Base-by-base conservation (phyloP, 2,329 filamentous ascomycete species). In the Hymenoscyphus fructigenus region DNA sequence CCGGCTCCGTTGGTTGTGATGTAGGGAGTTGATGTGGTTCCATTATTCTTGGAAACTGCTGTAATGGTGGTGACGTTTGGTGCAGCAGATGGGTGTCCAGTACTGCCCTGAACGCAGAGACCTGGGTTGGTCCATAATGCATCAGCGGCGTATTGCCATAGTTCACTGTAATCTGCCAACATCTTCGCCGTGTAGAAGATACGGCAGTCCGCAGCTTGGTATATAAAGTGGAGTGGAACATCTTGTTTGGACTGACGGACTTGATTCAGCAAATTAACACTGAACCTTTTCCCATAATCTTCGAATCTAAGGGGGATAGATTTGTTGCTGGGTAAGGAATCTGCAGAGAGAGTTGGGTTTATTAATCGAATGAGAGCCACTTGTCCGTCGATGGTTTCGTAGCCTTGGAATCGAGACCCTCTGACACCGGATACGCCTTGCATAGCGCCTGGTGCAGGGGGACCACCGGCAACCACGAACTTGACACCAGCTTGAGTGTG, bases 171-270 rank as follows among this genome's bases (percentile, higher is more conserved):
- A 60, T 84, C 79, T 5, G 79, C 72, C 38, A 83, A 72, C 72
- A 84, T 85, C 3, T 78, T 74, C 17, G 78, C 71, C 5, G 85
- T 85, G 65, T 83, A 87, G 71, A 82, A 88, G 15, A 88, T 73
- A 2, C 85, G 78, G 68, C 86, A 89, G 67, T 85, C 82, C 0
- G 86, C 84, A 0, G 85, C 80, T 66, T 87, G 81, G 67, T 87
- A 86, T 3, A 82, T 73, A 70, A 89, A 89, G 69, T 89, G 86
- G 20, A 83, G 73, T 7, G 85, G 81, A 4, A 58, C 38, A 0
- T 78, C 74, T 62, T 74, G 67, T 14, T 71, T 68, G 12, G 76
- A 68, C 68, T 57, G 65, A 60, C 68, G 29, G 62, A 71, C 64
- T 29, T 70, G 75, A 62, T 81, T 79, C 32, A 76, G 74, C 36